Base-by-base conservation (phyloP, 331 rosid species). In the Arachis monticola region DNA sequence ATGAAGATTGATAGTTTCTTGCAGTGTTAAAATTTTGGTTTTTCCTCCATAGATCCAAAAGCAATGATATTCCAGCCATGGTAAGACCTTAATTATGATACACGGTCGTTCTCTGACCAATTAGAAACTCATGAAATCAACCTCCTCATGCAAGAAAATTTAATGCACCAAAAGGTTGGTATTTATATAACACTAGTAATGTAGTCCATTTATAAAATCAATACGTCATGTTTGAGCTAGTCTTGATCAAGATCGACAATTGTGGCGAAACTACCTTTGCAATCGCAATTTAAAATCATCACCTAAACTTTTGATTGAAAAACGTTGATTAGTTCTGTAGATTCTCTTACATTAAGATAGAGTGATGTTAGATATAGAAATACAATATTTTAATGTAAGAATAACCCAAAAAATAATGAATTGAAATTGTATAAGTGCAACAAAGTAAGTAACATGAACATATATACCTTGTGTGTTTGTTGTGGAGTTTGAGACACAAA, bases 51-150 rank as follows among this genome's bases (percentile, higher is more conserved):
- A 89, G 92, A 91, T 93, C 98, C 81, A 85, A 68, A 14, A 89
- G 63, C 76, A 88, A 44, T 67, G 92, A 80, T 76, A 93, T 64
- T 73, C 96, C 97, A 70, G 80, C 88, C 98, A 93, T 93, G 64
- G 77, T 60, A 66, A 40, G 30, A 58, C 77, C 78, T 72, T 7
- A 44, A 44, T 44, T 53, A 40, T 59, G 60, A 42, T 14, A 67
- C 53, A 57, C 57, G 11, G 40, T 32, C 22, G 27, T 40, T 22
- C 52, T 48, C 12, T 44, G 10, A 41, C 68, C 53, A 58, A 47
- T 66, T 66, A 82, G 5, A 57, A 80, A 73, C 62, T 64, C 8
- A 72, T 31, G 27, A 44, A 62, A 69, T 32, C 2, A 70, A 7
- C 27, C 10, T 64, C 10, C 63, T 68, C 59, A 72, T 64, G 9